These are phyloP conservation scores for Chaetomium olivaceum DNA, from an alignment of 2,329 filamentous ascomycete species.

Conservation along the genomic window DNA sequence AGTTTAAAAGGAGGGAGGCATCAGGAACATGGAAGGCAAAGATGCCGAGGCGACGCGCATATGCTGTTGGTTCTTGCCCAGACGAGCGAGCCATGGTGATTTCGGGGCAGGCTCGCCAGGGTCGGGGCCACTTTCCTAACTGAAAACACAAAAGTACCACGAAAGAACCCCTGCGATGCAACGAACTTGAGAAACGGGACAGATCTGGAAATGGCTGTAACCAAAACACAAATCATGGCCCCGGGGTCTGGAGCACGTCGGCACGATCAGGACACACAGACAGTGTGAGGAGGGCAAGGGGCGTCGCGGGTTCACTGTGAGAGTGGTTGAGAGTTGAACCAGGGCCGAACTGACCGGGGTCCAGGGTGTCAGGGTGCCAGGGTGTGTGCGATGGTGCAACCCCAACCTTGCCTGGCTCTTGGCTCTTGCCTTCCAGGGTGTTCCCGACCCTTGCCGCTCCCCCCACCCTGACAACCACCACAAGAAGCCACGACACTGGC, in stretches of 20 bases:
- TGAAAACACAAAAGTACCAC: neutral
- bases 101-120: neutral
- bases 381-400: neutral
- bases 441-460: neutral
- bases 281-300: neutral
- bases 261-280: neutral
- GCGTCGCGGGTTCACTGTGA: neutral
- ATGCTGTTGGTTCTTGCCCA: conserved; percentile 1
- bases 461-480: neutral
- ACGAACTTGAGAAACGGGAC: conserved; percentile 19
- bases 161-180: conserved; percentile 17
- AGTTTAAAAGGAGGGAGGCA: conserved; percentile 21
- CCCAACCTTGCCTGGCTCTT: neutral
- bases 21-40: neutral
- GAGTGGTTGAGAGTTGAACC: no score
- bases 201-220: conserved; percentile 24
- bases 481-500: conserved; percentile 3
- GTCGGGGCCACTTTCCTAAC: neutral
- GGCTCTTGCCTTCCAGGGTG: neutral
- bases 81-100: neutral
- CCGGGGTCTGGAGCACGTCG: neutral
- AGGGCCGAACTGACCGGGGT: conserved; percentile 1
- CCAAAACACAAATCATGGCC: conserved; percentile 7
- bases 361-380: no score
- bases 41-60: conserved; percentile 3